These are phyloP conservation scores for Leccinellum albellum DNA, from an alignment of 768 basidiomycete species.

Conservation along the genomic window DNA sequence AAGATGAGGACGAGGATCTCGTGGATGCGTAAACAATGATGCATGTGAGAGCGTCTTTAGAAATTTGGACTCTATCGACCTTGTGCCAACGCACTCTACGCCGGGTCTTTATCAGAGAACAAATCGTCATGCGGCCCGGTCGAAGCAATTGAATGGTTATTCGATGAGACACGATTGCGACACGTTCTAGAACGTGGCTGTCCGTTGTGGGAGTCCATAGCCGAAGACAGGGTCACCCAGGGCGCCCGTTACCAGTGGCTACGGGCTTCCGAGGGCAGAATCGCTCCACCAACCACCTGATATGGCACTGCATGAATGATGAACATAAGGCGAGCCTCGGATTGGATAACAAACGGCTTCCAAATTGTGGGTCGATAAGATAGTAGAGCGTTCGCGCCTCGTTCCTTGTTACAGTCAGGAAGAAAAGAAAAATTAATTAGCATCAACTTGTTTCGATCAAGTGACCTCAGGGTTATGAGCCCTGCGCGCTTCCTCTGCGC, in stretches of 20 bases:
- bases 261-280: neutral
- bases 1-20: constrained; percentile 12
- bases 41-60: constrained; percentile 36
- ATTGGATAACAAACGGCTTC: too few species aligned
- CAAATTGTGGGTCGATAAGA: too few species aligned
- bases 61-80: neutral
- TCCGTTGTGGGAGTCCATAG: neutral
- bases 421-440: constrained; percentile 8
- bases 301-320: too few species aligned
- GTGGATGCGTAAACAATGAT: constrained; percentile 9
- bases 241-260: neutral
- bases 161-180: neutral
- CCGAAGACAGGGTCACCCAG: neutral
- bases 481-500: constrained; percentile 48
- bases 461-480: constrained; percentile 49
- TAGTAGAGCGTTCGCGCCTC: too few species aligned
- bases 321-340: too few species aligned
- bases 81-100: neutral
- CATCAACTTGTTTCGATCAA: constrained; percentile 48
- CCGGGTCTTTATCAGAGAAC: neutral
- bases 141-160: neutral
- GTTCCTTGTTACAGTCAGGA: too few species aligned
- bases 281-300: too few species aligned
- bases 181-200: neutral
- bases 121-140: neutral